phyloP scores from a whole-genome alignment of 2,329 filamentous ascomycete genomes.

The Orbilia oligospora region DNA sequence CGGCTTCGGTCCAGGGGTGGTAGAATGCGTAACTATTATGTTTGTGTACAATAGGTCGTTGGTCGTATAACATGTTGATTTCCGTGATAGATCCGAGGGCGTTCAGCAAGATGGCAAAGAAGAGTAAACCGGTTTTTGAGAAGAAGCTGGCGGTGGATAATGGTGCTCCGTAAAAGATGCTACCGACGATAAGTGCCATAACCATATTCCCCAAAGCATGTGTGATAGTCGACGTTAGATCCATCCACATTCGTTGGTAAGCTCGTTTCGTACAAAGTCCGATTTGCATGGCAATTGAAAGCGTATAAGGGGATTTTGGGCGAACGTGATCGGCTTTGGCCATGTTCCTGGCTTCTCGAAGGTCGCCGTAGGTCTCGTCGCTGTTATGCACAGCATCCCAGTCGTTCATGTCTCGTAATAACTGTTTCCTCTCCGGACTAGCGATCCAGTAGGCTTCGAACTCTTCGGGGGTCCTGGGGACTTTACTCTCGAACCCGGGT shows the following conservation, averaged over 20 bases:
- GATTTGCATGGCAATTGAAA: slow-evolving; percentile 73
- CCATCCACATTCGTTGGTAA: slow-evolving; percentile 72
- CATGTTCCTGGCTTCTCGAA: slow-evolving; percentile 70
- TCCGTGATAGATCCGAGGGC: slow-evolving; percentile 74
- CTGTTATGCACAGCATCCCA: slow-evolving; percentile 70
- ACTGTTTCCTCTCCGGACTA: slow-evolving; percentile 67
- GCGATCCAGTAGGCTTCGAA: slow-evolving; percentile 72
- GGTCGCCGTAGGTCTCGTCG: slow-evolving; percentile 65
- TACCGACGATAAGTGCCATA: slow-evolving; percentile 75
- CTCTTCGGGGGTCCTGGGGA: slow-evolving; percentile 79
- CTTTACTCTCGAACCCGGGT: slow-evolving; percentile 74
- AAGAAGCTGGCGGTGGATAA: slow-evolving; percentile 72
- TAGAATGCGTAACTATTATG: slow-evolving; percentile 69
- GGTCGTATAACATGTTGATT: slow-evolving; percentile 69
- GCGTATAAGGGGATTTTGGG: slow-evolving; percentile 73
- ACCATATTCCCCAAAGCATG: slow-evolving; percentile 70
- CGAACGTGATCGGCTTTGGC: slow-evolving; percentile 72
- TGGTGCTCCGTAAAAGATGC: slow-evolving; percentile 73
- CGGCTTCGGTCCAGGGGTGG: slow-evolving; percentile 71
- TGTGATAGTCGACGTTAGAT: slow-evolving; percentile 70
- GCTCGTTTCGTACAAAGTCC: slow-evolving; percentile 71
- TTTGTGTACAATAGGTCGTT: slow-evolving; percentile 70
- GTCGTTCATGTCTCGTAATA: slow-evolving; percentile 70
- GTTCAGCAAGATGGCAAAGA: slow-evolving; percentile 75
- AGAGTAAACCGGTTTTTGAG: slow-evolving; percentile 73